These are phyloP conservation scores for Daldinia bambusicola DNA, from an alignment of 495 filamentous ascomycete genomes.

Conservation along the genomic window DNA sequence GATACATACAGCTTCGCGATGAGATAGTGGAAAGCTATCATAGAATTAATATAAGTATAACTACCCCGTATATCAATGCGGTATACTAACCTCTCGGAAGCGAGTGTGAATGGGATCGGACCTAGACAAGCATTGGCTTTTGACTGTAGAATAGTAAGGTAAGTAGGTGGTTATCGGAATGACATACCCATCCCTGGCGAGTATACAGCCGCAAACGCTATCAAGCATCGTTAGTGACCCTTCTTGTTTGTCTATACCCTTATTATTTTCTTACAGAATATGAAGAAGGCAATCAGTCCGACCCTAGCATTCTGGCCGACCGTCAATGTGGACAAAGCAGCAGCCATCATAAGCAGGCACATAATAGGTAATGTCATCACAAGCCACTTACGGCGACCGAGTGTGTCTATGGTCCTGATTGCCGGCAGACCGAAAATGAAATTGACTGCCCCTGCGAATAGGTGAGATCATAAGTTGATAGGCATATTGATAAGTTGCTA, in stretches of 20 bases:
- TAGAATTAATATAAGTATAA: slow-evolving; percentile 4
- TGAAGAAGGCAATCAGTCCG: slow-evolving; percentile 38
- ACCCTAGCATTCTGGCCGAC: not conserved
- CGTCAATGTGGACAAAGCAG: slow-evolving; percentile 35
- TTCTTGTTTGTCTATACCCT: too few species aligned
- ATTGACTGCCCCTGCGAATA: slow-evolving; percentile 67
- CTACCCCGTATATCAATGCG: not conserved
- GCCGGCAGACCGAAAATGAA: slow-evolving; percentile 77
- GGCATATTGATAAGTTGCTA: not conserved
- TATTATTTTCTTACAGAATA: slow-evolving; percentile 38
- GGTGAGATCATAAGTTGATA: not conserved
- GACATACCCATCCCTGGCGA: slow-evolving; percentile 47
- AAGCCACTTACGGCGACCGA: slow-evolving; percentile 76
- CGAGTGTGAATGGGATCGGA: slow-evolving; percentile 50
- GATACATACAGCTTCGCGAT: slow-evolving; percentile 48
- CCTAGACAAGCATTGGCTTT: slow-evolving; percentile 30
- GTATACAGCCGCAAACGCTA: slow-evolving; percentile 49
- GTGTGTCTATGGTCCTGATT: slow-evolving; percentile 78
- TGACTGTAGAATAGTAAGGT: too few species aligned
- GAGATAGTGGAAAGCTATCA: slow-evolving; percentile 48
- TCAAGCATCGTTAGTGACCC: not conserved
- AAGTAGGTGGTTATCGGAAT: not conserved
- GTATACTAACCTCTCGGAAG: slow-evolving; percentile 46
- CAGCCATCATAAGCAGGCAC: slow-evolving; percentile 62
- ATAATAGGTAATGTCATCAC: slow-evolving; percentile 77